Evolutionary conservation across 345 rosid species (phyloP).

Genomic region (Litchi chinensis): DNA sequence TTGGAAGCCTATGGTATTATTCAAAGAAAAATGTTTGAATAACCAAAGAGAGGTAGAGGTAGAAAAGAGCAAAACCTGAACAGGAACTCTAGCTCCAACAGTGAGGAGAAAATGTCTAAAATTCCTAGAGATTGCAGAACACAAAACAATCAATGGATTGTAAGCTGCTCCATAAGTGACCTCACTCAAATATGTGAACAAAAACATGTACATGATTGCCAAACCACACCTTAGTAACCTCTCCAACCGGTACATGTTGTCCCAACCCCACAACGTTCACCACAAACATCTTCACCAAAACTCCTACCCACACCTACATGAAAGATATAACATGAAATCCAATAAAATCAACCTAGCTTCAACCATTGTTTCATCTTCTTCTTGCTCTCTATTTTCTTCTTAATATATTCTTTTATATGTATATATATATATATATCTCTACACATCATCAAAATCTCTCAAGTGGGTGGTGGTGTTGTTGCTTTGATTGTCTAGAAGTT

Average conservation of each 20-base stretch:
- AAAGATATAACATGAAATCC: constrained; percentile 60
- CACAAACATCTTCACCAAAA: constrained; percentile 57
- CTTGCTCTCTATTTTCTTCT: not conserved
- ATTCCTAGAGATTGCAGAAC: constrained; percentile 63
- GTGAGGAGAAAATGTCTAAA: constrained; percentile 53
- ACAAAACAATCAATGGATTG: constrained; percentile 69
- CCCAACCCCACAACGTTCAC: constrained; percentile 44
- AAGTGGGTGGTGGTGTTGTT: too few relatives aligned
- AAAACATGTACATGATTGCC: too few relatives aligned
- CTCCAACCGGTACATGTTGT: constrained; percentile 41
- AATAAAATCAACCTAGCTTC: constrained; percentile 35
- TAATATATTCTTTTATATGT: too few relatives aligned
- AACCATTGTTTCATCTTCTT: constrained; percentile 18
- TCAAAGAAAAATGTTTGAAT: too few relatives aligned
- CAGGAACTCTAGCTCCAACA: constrained; percentile 68
- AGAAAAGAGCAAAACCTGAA: constrained; percentile 49
- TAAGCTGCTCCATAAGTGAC: constrained; percentile 65
- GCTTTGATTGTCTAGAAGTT: too few relatives aligned
- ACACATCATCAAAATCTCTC: accelerated
- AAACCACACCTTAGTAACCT: constrained; percentile 43
- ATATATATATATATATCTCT: too few relatives aligned
- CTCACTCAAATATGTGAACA: too few relatives aligned
- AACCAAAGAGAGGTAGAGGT: too few relatives aligned
- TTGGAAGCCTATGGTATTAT: too few relatives aligned
- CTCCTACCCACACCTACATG: constrained; percentile 81